Base-by-base conservation (phyloP, 1,284 basidiomycete genomes). In the Polyporus tsugae region DNA sequence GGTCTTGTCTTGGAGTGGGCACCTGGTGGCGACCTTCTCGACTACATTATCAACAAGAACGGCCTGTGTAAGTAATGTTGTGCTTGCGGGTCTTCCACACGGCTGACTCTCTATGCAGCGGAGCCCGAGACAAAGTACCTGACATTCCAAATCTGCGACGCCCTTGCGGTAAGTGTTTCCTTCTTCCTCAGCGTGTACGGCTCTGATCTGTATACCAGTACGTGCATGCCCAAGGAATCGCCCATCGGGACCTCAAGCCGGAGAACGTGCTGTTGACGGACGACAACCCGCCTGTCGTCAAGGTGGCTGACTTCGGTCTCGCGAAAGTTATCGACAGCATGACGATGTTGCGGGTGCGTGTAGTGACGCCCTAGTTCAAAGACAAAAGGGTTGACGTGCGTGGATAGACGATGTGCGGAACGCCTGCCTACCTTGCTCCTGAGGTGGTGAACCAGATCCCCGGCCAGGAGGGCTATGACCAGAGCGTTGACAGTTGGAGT, bases 261-360 rank as follows among this genome's bases (percentile, higher is more conserved):
- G 96, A 97, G 87, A 95, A 95, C 73, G 86, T 95, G 6, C 84
- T 95, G 4, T 80, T 95, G 33, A 95, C 93, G 0, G 83, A 77
- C 17, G 87, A 90, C 53, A 66, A 83, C 2, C 88, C 91, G 0
- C 92, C 92, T 0, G 77, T 82, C 2, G 87, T 93, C 72, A 95
- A 96, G 76, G 91, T 98, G 35, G 96, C 96, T 2, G 96, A 97
- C 79, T 98, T 97, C 78, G 96, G 96, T 6, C 86, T 98, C 15
- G 96, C 96, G 0, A 98, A 98, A 78, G 90, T 92, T 66, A 90
- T 95, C 53, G 91, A 94, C 72, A 89, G 87, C 72, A 76, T 88
- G 73, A 94, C 92, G 0, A 90, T 91, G 85, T 80, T 93, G 17
- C 85, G 85, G 70, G 91, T 92, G 72, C 11, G 86, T 81, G 35